Evolutionary conservation across 768 basidiomycete species (phyloP).

Genomic region (Kwoniella botswanensis): DNA sequence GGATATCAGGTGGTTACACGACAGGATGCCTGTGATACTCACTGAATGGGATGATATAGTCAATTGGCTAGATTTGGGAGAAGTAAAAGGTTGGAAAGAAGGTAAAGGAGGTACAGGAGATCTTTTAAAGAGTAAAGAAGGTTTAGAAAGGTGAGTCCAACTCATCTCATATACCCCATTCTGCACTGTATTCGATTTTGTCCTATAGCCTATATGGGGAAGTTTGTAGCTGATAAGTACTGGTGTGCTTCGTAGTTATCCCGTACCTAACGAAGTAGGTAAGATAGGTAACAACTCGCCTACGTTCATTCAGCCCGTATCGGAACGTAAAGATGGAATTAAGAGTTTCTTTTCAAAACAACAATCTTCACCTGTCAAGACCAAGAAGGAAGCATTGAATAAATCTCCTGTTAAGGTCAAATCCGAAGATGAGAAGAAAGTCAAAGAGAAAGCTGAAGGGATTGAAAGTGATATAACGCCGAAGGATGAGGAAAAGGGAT

Average conservation of each 20-base stretch:
- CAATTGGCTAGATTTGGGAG: constrained; percentile 79
- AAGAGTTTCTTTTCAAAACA: constrained; percentile 59
- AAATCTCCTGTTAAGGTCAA: background rate
- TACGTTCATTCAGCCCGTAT: constrained; percentile 78
- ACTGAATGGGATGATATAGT: constrained; percentile 66
- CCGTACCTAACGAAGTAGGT: constrained; percentile 86
- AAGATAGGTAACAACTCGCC: constrained; percentile 85
- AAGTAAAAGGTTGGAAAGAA: constrained; percentile 71
- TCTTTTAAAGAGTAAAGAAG: constrained; percentile 66
- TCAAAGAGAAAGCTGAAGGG: constrained; percentile 34
- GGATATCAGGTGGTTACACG: constrained; percentile 83
- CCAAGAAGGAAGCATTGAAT: constrained; percentile 14
- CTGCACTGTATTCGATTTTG: background rate
- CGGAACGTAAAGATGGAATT: constrained; percentile 79
- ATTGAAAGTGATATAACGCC: constrained; percentile 24
- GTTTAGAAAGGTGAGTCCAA: constrained; percentile 69
- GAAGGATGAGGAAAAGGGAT: constrained; percentile 34
- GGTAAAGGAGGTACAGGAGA: constrained; percentile 64
- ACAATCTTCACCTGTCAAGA: constrained; percentile 30
- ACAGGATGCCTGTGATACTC: constrained; percentile 79
- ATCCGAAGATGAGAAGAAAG: constrained; percentile 6
- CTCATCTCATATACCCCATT: background rate
- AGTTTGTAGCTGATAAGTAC: background rate
- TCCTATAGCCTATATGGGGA: too few species aligned
- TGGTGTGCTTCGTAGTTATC: constrained; percentile 65